Conservation (phyloP, 169 alveolate genomes). For the Plasmodium falciparum region DNA sequence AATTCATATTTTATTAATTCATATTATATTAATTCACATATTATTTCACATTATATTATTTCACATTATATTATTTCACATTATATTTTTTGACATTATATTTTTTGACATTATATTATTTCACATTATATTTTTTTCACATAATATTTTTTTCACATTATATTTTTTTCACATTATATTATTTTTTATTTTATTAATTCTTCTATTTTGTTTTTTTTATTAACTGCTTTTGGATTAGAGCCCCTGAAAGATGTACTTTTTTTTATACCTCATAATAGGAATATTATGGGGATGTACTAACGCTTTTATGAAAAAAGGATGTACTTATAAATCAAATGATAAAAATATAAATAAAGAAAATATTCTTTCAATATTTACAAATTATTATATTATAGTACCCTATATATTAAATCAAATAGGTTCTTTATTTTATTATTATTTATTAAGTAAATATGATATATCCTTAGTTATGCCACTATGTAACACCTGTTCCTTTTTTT, state of each 20-base stretch:
- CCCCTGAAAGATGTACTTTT: constrained; percentile 8
- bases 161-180: too few species aligned
- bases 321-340: constrained; percentile 4
- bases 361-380: constrained; percentile 7
- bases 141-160: too few species aligned
- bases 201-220: too few species aligned
- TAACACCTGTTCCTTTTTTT: constrained; percentile 35
- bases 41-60: too few species aligned
- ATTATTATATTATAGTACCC: constrained; percentile 23
- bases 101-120: too few species aligned
- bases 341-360: constrained; percentile 1
- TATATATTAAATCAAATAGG: constrained; percentile 66
- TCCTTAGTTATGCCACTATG: constrained; percentile 69
- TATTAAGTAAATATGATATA: constrained; percentile 32
- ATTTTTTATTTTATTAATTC: too few species aligned
- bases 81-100: too few species aligned
- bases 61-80: too few species aligned
- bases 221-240: too few species aligned
- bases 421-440: constrained; percentile 55
- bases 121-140: too few species aligned
- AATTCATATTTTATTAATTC: too few species aligned
- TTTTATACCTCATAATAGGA: constrained; percentile 33
- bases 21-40: too few species aligned
- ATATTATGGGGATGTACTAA: constrained; percentile 74
- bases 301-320: constrained; percentile 56